Base-by-base conservation (phyloP, 2,329 filamentous ascomycete species). In the Pezicula radicicola region DNA sequence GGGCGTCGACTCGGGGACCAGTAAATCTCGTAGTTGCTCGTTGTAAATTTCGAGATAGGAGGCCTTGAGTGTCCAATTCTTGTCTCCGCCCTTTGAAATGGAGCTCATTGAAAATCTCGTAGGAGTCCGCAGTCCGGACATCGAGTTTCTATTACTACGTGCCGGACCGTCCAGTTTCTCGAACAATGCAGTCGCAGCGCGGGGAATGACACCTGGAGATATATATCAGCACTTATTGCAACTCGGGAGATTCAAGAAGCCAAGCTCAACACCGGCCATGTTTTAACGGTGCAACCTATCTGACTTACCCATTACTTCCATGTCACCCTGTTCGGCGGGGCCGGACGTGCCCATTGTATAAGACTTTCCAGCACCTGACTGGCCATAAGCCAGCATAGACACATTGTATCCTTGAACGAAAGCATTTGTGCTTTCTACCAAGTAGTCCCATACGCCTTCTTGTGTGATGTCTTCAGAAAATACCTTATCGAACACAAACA, bases 11-110 rank as follows among this genome's bases (percentile, higher is more conserved):
- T 97, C 93, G 1, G 91, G 84, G 4, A 96, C 74, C 35, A 99
- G 78, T 15, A 99, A 78, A 75, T 99, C 94, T 62, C 94, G 86
- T 28, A 97, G 77, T 66, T 95, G 89, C 71, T 99, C 94, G 66
- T 99, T 97, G 75, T 99, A 99, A 59, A 99, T 99, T 76, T 97
- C 83, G 57, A 97, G 89, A 66, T 97, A 97, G 1, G 92, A 97
- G 10, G 93, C 94, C 69, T 89, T 96, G 63, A 99, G 75, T 48
- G 90, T 87, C 94, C 94, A 99, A 56, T 80, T 88, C 69, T 88
- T 91, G 46, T 94, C 89, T 18, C 59, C 49, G 30, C 56, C 25
- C 48, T 54, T 52, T 5, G 60, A 30, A 46, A 59, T 53, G 16
- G 55, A 45, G 37, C 60, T 62, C 52, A 83, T 79, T 2, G 89